Evolutionary conservation across 192 early-diverging fungal species (phyloP), one percentile per base, ranked within the genome.

Genomic region (Gorgonomyces haynaldii): DNA sequence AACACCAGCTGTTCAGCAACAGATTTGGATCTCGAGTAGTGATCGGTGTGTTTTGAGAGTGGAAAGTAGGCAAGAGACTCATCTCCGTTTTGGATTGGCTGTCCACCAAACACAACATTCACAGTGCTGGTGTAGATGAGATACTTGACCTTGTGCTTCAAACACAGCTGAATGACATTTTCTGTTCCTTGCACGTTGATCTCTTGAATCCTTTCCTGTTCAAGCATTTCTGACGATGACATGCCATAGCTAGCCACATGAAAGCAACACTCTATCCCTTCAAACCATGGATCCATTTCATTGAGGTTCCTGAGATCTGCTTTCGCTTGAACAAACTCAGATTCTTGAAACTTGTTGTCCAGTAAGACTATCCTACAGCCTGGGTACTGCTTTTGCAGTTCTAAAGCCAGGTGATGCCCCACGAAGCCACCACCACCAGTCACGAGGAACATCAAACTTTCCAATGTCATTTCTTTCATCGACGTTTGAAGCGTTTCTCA

Each of bases 231-330:
- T 4, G 31, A 3, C 4, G 25, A 22, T 8, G 36, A 42, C 47
- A 50, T 50, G 7, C 47, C 47, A 20, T 50, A 50, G n/a, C 32
- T 40, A 12, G 47, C 47, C 35, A 50, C 47, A 30, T 38, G 47
- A 22, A 50, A 50, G 3, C 23, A 29, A 4, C n/a, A n/a, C 4
- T 50, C n/a, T 9, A 19, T 4, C 17, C 15, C 30, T 7, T 29
- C 25, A 34, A 8, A 8, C 9, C 32, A 34, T 34, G 32, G n/a
- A n/a, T n/a, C n/a, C n/a, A n/a, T n/a, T n/a, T n/a, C n/a, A n/a
- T n/a, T n/a, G n/a, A n/a, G n/a, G n/a, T n/a, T n/a, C n/a, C n/a
- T n/a, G n/a, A n/a, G n/a, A n/a, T n/a, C n/a, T n/a, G n/a, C n/a
- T n/a, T n/a, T n/a, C n/a, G n/a, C n/a, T n/a, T n/a, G n/a, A n/a